These are phyloP conservation scores for Ramalina peruviana DNA, from an alignment of 495 filamentous ascomycete genomes.

Conservation along the genomic window DNA sequence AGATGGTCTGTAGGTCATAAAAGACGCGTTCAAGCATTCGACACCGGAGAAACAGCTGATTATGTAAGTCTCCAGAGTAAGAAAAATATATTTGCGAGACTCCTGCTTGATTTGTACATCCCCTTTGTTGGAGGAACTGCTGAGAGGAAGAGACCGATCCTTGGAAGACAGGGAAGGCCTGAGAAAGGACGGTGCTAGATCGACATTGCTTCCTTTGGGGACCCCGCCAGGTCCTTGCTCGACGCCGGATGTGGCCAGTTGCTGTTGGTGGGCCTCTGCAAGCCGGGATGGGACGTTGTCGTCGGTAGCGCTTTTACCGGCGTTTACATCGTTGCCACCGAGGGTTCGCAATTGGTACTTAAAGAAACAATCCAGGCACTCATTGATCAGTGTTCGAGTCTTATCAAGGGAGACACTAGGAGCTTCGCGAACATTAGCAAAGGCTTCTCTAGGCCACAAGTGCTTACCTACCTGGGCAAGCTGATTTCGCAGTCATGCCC, in stretches of 20 bases:
- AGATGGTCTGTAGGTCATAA: slow-evolving; percentile 33
- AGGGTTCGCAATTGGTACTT: no score
- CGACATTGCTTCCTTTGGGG: background rate
- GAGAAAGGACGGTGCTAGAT: background rate
- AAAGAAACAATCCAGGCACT: slow-evolving; percentile 21
- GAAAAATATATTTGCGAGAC: slow-evolving; percentile 38
- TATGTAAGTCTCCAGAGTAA: slow-evolving; percentile 63
- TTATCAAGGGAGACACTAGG: background rate
- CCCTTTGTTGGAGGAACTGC: background rate
- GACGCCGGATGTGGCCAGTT: background rate
- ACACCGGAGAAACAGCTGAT: slow-evolving; percentile 50
- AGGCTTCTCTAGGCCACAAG: background rate
- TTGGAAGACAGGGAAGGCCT: no score
- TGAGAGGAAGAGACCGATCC: background rate
- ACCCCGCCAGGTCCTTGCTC: no score
- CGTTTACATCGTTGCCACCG: background rate
- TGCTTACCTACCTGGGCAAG: background rate
- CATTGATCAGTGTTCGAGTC: slow-evolving; percentile 37
- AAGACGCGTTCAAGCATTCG: slow-evolving; percentile 61
- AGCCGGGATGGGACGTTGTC: background rate
- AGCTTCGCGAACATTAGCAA: background rate
- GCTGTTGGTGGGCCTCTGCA: background rate
- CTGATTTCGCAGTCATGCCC: background rate
- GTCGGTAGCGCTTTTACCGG: background rate
- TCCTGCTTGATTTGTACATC: slow-evolving; percentile 3